Percentiles rank a stretch among this genome's conserved stretches.
Evolutionary conservation across 345 rosid genomes (phyloP).

Genomic region (Diplotaxis tenuifolia): DNA sequence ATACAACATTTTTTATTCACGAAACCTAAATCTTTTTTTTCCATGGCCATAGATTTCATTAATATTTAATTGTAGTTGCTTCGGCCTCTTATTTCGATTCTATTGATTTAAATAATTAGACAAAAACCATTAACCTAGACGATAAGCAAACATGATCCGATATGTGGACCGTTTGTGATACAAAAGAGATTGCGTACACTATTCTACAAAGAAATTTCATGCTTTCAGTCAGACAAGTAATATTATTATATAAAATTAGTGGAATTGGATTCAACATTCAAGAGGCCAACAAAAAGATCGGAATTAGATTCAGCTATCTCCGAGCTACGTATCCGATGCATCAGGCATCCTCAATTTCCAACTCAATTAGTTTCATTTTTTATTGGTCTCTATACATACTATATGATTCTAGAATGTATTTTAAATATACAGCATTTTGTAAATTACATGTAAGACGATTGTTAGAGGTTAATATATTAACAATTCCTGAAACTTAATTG

Average conservation of each 20-base stretch:
- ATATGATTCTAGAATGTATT: not conserved
- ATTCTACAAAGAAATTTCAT: not conserved
- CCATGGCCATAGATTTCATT: not conserved
- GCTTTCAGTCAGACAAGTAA: not conserved
- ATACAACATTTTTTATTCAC: not conserved
- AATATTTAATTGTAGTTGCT: not conserved
- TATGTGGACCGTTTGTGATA: constrained; percentile 1
- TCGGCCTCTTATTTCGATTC: not conserved
- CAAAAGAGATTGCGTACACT: not conserved
- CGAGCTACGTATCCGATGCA: not conserved
- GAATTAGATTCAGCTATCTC: not conserved
- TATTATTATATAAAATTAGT: not conserved
- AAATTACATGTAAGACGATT: not conserved
- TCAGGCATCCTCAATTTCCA: not conserved
- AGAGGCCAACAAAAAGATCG: not conserved
- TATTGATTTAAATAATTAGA: not conserved
- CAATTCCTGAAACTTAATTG: not conserved
- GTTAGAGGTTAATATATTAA: not conserved
- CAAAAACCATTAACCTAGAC: not conserved
- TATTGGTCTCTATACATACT: not conserved
- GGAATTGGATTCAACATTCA: not conserved
- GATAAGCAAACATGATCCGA: not conserved
- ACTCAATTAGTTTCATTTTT: not conserved
- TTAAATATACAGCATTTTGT: not conserved
- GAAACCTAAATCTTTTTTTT: not conserved